phyloP scores from a whole-genome alignment of 2,329 filamentous ascomycete genomes.

The Diaporthe citriasiana region DNA sequence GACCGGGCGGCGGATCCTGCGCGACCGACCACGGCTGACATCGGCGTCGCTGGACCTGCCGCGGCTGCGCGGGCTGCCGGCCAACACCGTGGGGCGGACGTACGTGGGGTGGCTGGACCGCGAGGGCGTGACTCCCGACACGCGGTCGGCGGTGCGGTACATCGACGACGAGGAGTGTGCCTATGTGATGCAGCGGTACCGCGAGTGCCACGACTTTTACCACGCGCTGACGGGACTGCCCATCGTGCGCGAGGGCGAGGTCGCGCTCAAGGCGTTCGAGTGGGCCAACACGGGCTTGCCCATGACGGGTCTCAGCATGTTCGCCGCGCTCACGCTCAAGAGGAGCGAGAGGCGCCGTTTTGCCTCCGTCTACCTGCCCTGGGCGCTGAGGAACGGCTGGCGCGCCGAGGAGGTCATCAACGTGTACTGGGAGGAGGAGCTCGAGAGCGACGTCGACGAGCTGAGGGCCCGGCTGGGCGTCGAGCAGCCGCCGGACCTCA shows the following conservation, averaged over 20 bases:
- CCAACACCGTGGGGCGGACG: slow-evolving; percentile 81
- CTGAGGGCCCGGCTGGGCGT: slow-evolving; percentile 83
- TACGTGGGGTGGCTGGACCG: slow-evolving; percentile 95
- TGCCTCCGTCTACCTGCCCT: slow-evolving; percentile 83
- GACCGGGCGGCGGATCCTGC: slow-evolving; percentile 91
- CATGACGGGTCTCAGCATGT: slow-evolving; percentile 91
- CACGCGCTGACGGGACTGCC: slow-evolving; percentile 94
- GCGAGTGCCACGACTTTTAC: slow-evolving; percentile 98
- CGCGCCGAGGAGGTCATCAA: slow-evolving; percentile 87
- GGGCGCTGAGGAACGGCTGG: slow-evolving; percentile 89
- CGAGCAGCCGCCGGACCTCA: slow-evolving; percentile 88
- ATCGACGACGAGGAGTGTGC: slow-evolving; percentile 96
- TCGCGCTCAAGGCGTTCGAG: slow-evolving; percentile 98
- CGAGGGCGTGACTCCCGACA: slow-evolving; percentile 94
- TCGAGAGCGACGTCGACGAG: slow-evolving; percentile 85
- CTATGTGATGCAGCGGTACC: slow-evolving; percentile 98
- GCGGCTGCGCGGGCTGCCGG: slow-evolving; percentile 78
- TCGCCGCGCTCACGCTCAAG: slow-evolving; percentile 90
- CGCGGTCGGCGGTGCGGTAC: slow-evolving; percentile 84
- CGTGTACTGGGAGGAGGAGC: slow-evolving; percentile 96
- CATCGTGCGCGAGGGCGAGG: slow-evolving; percentile 92
- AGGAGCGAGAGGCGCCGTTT: slow-evolving; percentile 83
- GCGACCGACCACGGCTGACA: slow-evolving; percentile 89
- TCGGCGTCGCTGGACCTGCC: slow-evolving; percentile 78
- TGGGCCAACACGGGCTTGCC: slow-evolving; percentile 94